Percentiles rank a stretch among this genome's conserved stretches.
Conservation (phyloP, 768 basidiomycete species). For the Pilatotrama ljubarskyi region DNA sequence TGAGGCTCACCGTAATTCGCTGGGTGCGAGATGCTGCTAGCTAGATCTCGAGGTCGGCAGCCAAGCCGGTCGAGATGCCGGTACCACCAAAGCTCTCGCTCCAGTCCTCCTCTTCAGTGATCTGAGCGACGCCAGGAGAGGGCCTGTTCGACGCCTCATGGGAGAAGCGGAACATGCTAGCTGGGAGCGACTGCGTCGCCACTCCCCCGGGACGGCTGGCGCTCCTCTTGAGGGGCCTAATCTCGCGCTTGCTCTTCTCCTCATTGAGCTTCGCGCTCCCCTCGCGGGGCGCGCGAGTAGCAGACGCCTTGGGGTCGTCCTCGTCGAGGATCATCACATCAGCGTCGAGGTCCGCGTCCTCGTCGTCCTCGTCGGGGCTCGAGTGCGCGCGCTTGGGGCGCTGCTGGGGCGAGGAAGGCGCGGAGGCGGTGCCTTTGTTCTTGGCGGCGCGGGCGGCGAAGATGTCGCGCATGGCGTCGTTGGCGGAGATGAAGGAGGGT, state of each 20-base stretch:
- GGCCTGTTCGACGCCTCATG: conserved; percentile 4
- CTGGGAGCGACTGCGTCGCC: conserved; percentile 19
- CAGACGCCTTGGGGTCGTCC: neutral
- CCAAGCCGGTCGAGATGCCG: neutral
- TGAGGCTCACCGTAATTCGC: neutral
- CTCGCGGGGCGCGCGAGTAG: conserved; percentile 8
- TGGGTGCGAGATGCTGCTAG: too few species aligned
- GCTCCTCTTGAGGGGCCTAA: conserved; percentile 20
- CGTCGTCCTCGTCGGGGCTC: conserved; percentile 6
- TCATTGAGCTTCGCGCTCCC: conserved; percentile 3
- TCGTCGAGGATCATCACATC: conserved; percentile 14
- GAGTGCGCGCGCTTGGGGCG: conserved; percentile 19
- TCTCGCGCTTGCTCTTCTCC: conserved; percentile 21
- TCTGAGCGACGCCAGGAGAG: neutral
- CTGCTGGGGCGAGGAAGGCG: conserved; percentile 15
- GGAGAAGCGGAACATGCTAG: conserved; percentile 19
- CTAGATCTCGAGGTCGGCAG: conserved; percentile 13
- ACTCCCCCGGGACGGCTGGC: conserved; percentile 13
- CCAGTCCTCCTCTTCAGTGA: conserved; percentile 23
- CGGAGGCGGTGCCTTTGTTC: conserved; percentile 15
- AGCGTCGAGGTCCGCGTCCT: conserved; percentile 15
- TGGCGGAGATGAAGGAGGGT: conserved; percentile 22
- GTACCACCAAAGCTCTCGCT: conserved; percentile 15
- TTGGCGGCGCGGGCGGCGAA: conserved; percentile 14
- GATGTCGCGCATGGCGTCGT: conserved; percentile 22